Evolutionary conservation across 495 filamentous ascomycete species (phyloP).

Genomic region (Tuber brumale): DNA sequence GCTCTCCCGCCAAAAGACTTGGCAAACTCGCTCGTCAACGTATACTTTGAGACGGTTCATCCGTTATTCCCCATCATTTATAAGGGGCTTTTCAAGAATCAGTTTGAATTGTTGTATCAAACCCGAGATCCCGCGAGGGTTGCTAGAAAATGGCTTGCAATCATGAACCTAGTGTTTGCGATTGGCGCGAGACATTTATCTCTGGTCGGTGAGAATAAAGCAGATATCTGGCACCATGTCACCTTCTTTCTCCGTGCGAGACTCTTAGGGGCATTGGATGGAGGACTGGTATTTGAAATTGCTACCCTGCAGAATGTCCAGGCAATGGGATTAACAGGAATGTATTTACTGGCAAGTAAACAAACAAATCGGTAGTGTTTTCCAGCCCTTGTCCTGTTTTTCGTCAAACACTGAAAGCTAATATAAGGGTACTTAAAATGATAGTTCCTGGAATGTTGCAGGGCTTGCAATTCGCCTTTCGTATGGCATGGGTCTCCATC

Average conservation of each 20-base stretch:
- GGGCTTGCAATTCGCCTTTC: constrained; percentile 36
- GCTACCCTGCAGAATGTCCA: constrained; percentile 30
- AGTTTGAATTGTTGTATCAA: constrained; percentile 47
- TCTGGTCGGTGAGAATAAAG: background rate
- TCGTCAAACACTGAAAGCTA: background rate
- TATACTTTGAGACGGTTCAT: constrained; percentile 51
- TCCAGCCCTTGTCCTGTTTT: background rate
- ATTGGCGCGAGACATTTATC: constrained; percentile 23
- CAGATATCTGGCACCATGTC: constrained; percentile 20
- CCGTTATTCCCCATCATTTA: constrained; percentile 52
- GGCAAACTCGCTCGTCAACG: constrained; percentile 49
- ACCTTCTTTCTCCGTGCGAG: constrained; percentile 33
- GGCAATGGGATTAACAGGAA: constrained; percentile 31
- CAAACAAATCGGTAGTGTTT: constrained; percentile 33
- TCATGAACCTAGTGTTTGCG: constrained; percentile 38
- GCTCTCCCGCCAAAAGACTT: constrained; percentile 47
- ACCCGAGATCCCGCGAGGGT: background rate
- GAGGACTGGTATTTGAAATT: constrained; percentile 34
- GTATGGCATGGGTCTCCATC: constrained; percentile 34
- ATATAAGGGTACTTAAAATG: background rate
- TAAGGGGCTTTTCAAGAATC: constrained; percentile 49
- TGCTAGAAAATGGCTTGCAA: constrained; percentile 22
- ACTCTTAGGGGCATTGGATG: constrained; percentile 38
- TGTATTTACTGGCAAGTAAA: constrained; percentile 35
- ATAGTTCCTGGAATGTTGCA: constrained; percentile 37